Evolutionary conservation across 345 rosid species (phyloP), one percentile per base, ranked within the genome.

Genomic region (Dimocarpus longan): DNA sequence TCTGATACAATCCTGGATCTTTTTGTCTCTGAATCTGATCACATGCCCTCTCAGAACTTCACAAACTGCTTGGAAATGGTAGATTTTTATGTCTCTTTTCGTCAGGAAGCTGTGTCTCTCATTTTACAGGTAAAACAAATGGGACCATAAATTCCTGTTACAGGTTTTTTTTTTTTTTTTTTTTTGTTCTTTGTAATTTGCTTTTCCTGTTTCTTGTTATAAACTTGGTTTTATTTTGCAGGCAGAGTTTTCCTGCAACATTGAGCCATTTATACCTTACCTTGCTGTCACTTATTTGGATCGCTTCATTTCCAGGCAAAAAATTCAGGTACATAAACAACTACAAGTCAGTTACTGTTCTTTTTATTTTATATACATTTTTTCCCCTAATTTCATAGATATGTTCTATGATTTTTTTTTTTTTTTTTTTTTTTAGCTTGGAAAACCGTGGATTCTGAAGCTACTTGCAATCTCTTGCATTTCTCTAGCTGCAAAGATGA

Each of bases 201-300:
- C 63, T 1, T 59, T 67, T 78, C 10, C 44, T 26, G 54, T n/a
- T 28, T 57, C 21, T 32, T 73, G 59, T 22, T 74, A 69, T 74
- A 50, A 70, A 73, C 66, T 63, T 75, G 71, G 43, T 62, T 76
- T 48, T 0, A 28, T 32, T 81, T 52, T 19, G 3, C 78, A 78
- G 87, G 73, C 77, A 5, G 78, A 75, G 66, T 79, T 66, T 79
- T 73, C 81, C 70, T 79, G 88, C 60, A 79, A 87, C 50, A 68
- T 78, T 28, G 88, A 86, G 63, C 82, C 80, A 0, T 77, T 71
- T 56, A 24, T 87, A 10, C 44, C 81, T 21, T 89, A 88, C 66
- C 87, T 89, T 19, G 93, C 93, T 21, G 79, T 85, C 22, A 88
- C 80, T 67, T 89, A 89, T 87, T 67, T 89, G 80, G 89, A 89